These are phyloP conservation scores for Mycena belliarum DNA, from an alignment of 768 basidiomycete species.

Conservation along the genomic window DNA sequence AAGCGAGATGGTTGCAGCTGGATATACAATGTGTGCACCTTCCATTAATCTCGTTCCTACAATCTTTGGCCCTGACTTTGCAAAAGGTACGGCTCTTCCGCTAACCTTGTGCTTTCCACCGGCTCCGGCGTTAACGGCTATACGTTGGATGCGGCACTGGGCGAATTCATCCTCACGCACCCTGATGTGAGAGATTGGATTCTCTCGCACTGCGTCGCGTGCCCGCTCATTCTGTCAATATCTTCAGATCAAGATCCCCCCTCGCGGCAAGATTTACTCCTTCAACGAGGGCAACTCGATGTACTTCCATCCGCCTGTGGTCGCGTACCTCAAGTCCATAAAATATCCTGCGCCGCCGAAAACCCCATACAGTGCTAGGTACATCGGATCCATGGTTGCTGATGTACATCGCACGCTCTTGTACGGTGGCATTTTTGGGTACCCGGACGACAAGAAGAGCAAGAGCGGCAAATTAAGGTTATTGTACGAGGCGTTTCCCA, in stretches of 20 bases:
- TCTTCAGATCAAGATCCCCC: constrained; percentile 82
- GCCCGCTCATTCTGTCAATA: constrained; percentile 9
- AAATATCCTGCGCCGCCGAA: constrained; percentile 82
- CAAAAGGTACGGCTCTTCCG: constrained; percentile 81
- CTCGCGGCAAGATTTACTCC: constrained; percentile 97
- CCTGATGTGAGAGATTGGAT: constrained; percentile 64
- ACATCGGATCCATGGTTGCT: constrained; percentile 99
- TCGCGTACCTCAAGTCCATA: constrained; percentile 84
- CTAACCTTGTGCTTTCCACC: constrained; percentile 93
- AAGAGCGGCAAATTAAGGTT: constrained; percentile 93
- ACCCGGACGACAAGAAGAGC: constrained; percentile 97
- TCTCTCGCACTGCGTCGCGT: not conserved
- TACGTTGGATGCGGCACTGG: constrained; percentile 91
- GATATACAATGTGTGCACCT: constrained; percentile 87
- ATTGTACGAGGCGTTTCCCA: constrained; percentile 97
- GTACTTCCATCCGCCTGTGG: constrained; percentile 86
- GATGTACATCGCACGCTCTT: constrained; percentile 96
- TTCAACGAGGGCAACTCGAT: constrained; percentile 99
- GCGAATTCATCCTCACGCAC: constrained; percentile 99
- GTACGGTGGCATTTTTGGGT: constrained; percentile 98
- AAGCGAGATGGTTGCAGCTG: constrained; percentile 95
- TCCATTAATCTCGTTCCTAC: not conserved
- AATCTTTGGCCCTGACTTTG: not conserved
- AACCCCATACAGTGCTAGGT: constrained; percentile 85
- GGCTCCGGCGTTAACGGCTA: constrained; percentile 97